Evolutionary conservation across 345 rosid species (phyloP), one percentile per base, ranked within the genome.

Genomic region (Gossypium herbaceum): DNA sequence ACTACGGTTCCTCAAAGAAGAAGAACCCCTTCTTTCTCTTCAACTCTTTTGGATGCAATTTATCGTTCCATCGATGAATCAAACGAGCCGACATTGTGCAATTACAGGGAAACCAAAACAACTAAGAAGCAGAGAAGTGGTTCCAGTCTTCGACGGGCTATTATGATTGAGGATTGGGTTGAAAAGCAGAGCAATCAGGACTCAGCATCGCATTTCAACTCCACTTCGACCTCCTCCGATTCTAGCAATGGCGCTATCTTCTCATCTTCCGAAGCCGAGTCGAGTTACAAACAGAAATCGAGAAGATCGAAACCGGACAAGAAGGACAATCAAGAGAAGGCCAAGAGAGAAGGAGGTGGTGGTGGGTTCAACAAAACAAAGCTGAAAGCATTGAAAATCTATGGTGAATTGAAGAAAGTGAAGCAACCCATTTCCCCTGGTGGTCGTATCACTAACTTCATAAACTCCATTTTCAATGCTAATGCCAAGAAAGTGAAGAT

Each of bases 361-460:
- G 83, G 89, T 16, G 84, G 84, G 12, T 85, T 89, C 51, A 48
- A 80, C 2, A 90, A 80, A 80, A 88, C 89, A 2, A 92, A 88
- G 76, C 80, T 85, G 25, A 75, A 82, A 78, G 91, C 88, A 0
- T 27, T 84, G 76, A 90, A 84, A 77, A 82, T 92, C 57, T 79
- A 83, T 58, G 81, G 87, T 1, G 92, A 90, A 77, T 50, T 88
- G 22, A 89, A 89, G 87, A 91, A 79, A 75, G 84, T 84, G 61
- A 93, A 91, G 92, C 91, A 93, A 65, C 98, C 95, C 43, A 76
- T 86, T 25, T 93, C 97, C 7, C 98, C 98, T 0, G 91, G 98
- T 2, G 88, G 87, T 4, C 86, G 92, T 47, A 84, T 93, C 57
- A 80, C 95, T 0, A 85, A 79, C 73, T 93, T 93, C 76, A 75